Evolutionary conservation across 2,329 filamentous ascomycete species (phyloP), one percentile per base, ranked within the genome.

Genomic region (Aspergillus ustus): DNA sequence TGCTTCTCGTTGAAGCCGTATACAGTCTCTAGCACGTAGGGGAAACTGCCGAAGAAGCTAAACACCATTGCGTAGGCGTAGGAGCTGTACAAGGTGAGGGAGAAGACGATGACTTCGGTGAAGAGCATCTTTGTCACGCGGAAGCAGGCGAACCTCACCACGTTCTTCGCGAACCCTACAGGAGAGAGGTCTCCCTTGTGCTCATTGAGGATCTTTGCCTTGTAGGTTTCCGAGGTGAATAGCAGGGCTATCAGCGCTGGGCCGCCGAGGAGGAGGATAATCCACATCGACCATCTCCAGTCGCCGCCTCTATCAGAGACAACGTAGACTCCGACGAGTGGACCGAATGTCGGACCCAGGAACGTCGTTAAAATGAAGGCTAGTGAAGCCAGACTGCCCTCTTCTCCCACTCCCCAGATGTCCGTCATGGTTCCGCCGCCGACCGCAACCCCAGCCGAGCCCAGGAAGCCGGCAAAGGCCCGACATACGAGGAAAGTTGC

Each of bases 171-270:
- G 31, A 37, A 37, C 11, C 1, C 5, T 1, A 13, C 31, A 3
- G 31, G 31, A 15, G 31, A 13, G 2, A 37, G 5, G 6, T 37
- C 7, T 9, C 31, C 31, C 6, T 37, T 37, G 31, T 37, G 31
- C 31, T 37, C 31, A 8, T 37, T 37, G 6, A 37, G 31, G 31
- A 37, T 37, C 31, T 37, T 37, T 1, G 31, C 31, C 6, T 37
- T 37, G 31, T 37, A 37, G 1, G 31, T 37, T 15, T 37, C 31
- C 2, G 31, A 37, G 3, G 31, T 37, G 51, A 92, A 81, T 65
- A 89, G 89, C 70, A 91, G 88, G 64, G 74, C 72, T 46, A 78
- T 75, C 0, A 77, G 78, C 17, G 77, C 70, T 6, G 77, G 78
- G 0, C 78, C 61, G 0, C 73, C 75, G 57, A 80, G 78, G 6